Evolutionary conservation across 1,139 yeast species (phyloP).

Genomic region (Spencermartinsiella ligniputridi): DNA sequence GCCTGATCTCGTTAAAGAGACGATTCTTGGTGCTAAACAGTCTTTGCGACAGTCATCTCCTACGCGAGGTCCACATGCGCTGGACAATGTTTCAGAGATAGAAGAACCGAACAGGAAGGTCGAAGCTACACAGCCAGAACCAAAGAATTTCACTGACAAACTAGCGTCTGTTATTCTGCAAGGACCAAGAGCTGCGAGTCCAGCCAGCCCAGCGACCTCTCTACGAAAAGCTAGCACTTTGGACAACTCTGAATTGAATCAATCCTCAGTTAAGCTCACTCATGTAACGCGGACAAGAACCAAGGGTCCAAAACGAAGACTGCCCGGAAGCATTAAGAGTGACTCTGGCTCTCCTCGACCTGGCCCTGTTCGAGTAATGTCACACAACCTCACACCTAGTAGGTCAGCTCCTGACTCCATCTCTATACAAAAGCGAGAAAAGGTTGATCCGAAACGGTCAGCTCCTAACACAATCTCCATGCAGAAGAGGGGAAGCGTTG

Average conservation of each 20-base stretch:
- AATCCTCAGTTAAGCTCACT: slow-evolving; percentile 34
- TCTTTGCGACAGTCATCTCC: slow-evolving; percentile 12
- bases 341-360: too few relatives aligned
- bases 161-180: slow-evolving; percentile 16
- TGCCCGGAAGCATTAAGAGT: slow-evolving; percentile 46
- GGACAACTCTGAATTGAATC: slow-evolving; percentile 24
- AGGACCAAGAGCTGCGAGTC: slow-evolving; percentile 16
- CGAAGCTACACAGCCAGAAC: neutral
- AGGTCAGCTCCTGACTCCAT: too few relatives aligned
- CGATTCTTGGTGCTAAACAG: slow-evolving; percentile 20
- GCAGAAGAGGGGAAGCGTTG: neutral
- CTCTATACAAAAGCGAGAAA: too few relatives aligned
- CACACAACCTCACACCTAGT: too few relatives aligned
- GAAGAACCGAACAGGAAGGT: slow-evolving; percentile 1
- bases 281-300: slow-evolving; percentile 63
- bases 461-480: too few relatives aligned
- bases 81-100: neutral
- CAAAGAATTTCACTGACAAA: slow-evolving; percentile 17
- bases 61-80: neutral
- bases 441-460: neutral
- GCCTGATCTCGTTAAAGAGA: slow-evolving; percentile 22
- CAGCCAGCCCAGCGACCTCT: slow-evolving; percentile 9
- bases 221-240: slow-evolving; percentile 31
- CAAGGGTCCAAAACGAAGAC: slow-evolving; percentile 70
- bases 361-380: too few relatives aligned